Percentiles rank a stretch among this genome's conserved stretches.
phyloP scores from a whole-genome alignment of 495 filamentous ascomycete genomes.

The Copromyces sp. region DNA sequence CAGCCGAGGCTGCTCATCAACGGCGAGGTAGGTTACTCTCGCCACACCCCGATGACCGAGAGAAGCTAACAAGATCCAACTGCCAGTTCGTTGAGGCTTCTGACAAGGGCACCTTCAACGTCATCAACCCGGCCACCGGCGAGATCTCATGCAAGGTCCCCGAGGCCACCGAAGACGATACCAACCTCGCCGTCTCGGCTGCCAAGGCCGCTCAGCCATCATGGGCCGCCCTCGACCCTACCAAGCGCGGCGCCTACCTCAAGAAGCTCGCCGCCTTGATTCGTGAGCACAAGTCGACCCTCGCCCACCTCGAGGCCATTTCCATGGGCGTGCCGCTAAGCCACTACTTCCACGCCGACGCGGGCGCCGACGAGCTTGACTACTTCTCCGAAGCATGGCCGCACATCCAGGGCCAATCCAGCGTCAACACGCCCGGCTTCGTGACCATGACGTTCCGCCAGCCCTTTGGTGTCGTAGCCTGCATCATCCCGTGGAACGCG shows the following conservation, averaged over 20 bases:
- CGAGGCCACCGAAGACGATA: slow-evolving; percentile 34
- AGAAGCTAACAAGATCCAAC: background rate
- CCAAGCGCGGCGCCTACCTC: slow-evolving; percentile 34
- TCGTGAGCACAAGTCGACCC: slow-evolving; percentile 32
- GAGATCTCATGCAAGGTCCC: slow-evolving; percentile 18
- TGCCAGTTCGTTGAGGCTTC: slow-evolving; percentile 29
- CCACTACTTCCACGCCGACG: slow-evolving; percentile 18
- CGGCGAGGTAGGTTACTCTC: slow-evolving; percentile 19
- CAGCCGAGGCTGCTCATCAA: slow-evolving; percentile 28
- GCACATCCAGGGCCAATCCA: slow-evolving; percentile 57
- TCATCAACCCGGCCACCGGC: slow-evolving; percentile 24
- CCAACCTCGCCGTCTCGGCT: slow-evolving; percentile 47
- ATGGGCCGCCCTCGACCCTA: slow-evolving; percentile 41
- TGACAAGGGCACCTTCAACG: slow-evolving; percentile 22
- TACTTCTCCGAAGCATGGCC: slow-evolving; percentile 28
- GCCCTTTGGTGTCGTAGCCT: slow-evolving; percentile 80
- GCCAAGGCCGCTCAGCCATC: slow-evolving; percentile 49
- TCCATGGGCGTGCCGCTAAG: slow-evolving; percentile 39
- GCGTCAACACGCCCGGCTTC: slow-evolving; percentile 67
- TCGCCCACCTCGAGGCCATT: slow-evolving; percentile 44
- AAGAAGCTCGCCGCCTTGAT: slow-evolving; percentile 44
- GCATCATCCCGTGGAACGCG: slow-evolving; percentile 91
- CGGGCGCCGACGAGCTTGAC: slow-evolving; percentile 16
- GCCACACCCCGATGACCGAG: no score
- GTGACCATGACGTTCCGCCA: slow-evolving; percentile 83